Conservation (phyloP, 2,329 filamentous ascomycete genomes). For the Alternaria sp. region DNA sequence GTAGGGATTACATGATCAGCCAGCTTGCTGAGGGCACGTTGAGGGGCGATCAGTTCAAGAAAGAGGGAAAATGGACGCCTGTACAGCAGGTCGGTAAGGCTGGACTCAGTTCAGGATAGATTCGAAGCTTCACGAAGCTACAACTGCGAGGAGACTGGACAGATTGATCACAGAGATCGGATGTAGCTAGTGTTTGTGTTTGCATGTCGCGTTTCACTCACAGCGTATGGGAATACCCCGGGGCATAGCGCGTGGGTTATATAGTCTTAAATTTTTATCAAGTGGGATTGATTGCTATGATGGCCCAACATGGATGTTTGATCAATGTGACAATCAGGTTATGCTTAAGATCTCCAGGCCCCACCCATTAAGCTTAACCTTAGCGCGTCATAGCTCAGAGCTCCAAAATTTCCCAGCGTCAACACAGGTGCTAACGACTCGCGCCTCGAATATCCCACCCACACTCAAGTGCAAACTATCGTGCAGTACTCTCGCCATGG, state of each 20-base stretch:
- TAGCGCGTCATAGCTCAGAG: constrained; percentile 36
- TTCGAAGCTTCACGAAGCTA: not conserved
- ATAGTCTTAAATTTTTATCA: not conserved
- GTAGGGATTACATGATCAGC: constrained; percentile 52
- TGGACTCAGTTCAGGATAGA: constrained; percentile 32
- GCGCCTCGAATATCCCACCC: not conserved
- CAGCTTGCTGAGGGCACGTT: constrained; percentile 38
- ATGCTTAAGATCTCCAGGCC: constrained; percentile 12
- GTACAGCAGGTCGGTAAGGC: constrained; percentile 33
- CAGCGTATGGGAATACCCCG: constrained; percentile 7
- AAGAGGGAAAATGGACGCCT: constrained; percentile 49
- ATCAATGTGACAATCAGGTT: constrained; percentile 2
- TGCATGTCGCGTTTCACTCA: constrained; percentile 6
- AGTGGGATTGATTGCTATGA: not conserved
- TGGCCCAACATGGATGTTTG: too few relatives aligned
- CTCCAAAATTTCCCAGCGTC: constrained; percentile 37
- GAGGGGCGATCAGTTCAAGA: constrained; percentile 45
- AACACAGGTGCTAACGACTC: not conserved
- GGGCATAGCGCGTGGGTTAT: not conserved
- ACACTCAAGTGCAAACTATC: not conserved
- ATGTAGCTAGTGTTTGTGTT: not conserved
- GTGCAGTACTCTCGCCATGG: constrained; percentile 24
- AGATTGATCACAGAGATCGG: not conserved
- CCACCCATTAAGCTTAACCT: constrained; percentile 26
- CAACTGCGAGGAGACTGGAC: not conserved